Evolutionary conservation across 2,329 filamentous ascomycete species (phyloP), one percentile per base, ranked within the genome.

Genomic region (Sclerotinia trifoliorum): DNA sequence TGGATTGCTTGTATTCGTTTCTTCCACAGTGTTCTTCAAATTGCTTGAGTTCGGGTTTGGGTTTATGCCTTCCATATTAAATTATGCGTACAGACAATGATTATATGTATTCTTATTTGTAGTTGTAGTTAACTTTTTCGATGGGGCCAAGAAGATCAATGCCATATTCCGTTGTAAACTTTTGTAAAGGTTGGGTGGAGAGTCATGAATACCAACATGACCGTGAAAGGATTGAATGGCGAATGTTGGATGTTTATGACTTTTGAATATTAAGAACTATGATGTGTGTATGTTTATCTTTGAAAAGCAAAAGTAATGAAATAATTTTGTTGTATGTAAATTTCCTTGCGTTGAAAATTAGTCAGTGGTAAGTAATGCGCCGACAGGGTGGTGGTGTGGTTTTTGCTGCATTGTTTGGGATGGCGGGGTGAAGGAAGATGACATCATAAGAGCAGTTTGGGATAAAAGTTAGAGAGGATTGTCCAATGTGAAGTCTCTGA

Each of bases 1-100:
- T 5, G 73, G 71, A 61, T 74, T 74, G 56, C n/a, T 58, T 26
- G 72, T 56, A 52, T 58, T 26, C 72, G 29, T 56, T 32, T 32
- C 11, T 39, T 5, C 32, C 29, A 15, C 54, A n/a, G n/a, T 56
- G 29, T n/a, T 71, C 63, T 74, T 76, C 5, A 71, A 70, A 60
- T 74, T 74, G 58, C 24, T 58, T 26, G 72, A 44, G 52, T 29
- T 29, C 5, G 2, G 29, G 35, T 62, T 26, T 72, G 29, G 39
- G 15, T 56, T 32, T 21, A 1, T 56, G 1, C 32, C 72, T 65
- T 67, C 58, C 66, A 67, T 67, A 17, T 17, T 66, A 55, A 58
- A 51, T 51, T 32, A 26, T 17, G n/a, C n/a, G 46, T 2, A 15
- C 39, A 42, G 51, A 19, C 29, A 55, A 39, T 56, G 48, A 44